Percentiles rank a stretch among this genome's conserved stretches.
Conservation (phyloP, 805 yeast genomes). For the Maudiozyma serrabonitensis region DNA sequence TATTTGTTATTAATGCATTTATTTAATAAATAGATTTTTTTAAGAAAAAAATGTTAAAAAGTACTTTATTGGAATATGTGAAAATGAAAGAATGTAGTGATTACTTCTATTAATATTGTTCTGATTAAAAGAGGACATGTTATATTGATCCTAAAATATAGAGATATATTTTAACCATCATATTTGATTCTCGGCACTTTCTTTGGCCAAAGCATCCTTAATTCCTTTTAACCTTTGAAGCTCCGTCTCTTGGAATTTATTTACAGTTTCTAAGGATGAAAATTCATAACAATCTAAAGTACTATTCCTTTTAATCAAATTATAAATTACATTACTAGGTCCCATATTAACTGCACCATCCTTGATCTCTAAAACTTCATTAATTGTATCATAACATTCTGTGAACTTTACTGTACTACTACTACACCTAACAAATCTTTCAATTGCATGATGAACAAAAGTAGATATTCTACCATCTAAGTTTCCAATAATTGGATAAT, state of each 20-base stretch:
- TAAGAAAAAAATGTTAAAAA: too few species aligned
- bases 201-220: not conserved
- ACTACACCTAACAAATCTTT: constrained; percentile 26
- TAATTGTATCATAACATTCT: constrained; percentile 25
- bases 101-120: too few species aligned
- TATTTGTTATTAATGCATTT: not conserved
- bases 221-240: constrained; percentile 1
- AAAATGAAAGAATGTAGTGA: too few species aligned
- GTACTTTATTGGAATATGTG: too few species aligned
- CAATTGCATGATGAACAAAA: constrained; percentile 24
- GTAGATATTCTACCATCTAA: constrained; percentile 23
- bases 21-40: not conserved
- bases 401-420: constrained; percentile 28
- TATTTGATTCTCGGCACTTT: not conserved
- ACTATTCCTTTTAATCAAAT: constrained; percentile 23
- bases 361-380: constrained; percentile 4
- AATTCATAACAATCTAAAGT: constrained; percentile 16
- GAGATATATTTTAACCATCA: not conserved
- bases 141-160: not conserved
- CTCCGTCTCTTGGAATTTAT: constrained; percentile 12
- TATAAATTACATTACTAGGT: constrained; percentile 26
- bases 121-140: too few species aligned
- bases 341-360: constrained; percentile 22
- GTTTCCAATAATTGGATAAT: constrained; percentile 25
- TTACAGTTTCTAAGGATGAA: constrained; percentile 20